These are phyloP conservation scores for Biancaea sappan DNA, from an alignment of 306 rosid species.

Conservation along the genomic window DNA sequence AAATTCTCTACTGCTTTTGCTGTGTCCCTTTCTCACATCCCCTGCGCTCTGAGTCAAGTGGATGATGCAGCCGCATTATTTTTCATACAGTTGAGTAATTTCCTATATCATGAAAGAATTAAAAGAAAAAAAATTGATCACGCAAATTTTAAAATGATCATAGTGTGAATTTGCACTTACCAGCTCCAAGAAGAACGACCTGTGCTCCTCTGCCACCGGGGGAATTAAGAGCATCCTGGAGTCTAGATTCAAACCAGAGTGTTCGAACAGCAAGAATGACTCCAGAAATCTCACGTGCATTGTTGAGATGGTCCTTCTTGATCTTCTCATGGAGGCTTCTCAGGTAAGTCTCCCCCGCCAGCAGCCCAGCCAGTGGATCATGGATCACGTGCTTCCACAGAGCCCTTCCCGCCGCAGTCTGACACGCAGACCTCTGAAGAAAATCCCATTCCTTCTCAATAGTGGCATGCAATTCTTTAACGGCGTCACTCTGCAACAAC, in stretches of 20 bases:
- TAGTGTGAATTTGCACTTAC: slow-evolving; percentile 42
- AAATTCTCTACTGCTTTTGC: neutral
- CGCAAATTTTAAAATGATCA: slow-evolving; percentile 24
- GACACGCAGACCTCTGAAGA: slow-evolving; percentile 83
- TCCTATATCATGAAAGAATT: slow-evolving; percentile 4
- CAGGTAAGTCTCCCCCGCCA: slow-evolving; percentile 83
- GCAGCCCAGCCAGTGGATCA: slow-evolving; percentile 79
- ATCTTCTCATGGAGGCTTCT: slow-evolving; percentile 86
- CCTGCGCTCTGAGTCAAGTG: neutral
- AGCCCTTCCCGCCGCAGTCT: slow-evolving; percentile 96
- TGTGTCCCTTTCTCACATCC: neutral
- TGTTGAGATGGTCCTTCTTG: slow-evolving; percentile 71
- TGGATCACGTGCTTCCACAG: slow-evolving; percentile 86
- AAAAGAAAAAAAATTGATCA: neutral
- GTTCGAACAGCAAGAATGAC: slow-evolving; percentile 92
- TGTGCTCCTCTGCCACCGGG: slow-evolving; percentile 63
- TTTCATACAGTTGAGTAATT: neutral
- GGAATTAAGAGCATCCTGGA: slow-evolving; percentile 67
- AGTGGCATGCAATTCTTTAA: slow-evolving; percentile 67
- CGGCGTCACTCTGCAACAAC: slow-evolving; percentile 52
- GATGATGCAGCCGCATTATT: neutral
- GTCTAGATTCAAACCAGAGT: slow-evolving; percentile 87
- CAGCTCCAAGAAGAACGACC: slow-evolving; percentile 96
- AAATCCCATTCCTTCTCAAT: slow-evolving; percentile 84
- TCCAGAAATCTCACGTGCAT: slow-evolving; percentile 86